A percentile compares a stretch with the other conserved stretches of the same genome.
Conservation (phyloP, 768 basidiomycete species). For the Calocybe cyanea region DNA sequence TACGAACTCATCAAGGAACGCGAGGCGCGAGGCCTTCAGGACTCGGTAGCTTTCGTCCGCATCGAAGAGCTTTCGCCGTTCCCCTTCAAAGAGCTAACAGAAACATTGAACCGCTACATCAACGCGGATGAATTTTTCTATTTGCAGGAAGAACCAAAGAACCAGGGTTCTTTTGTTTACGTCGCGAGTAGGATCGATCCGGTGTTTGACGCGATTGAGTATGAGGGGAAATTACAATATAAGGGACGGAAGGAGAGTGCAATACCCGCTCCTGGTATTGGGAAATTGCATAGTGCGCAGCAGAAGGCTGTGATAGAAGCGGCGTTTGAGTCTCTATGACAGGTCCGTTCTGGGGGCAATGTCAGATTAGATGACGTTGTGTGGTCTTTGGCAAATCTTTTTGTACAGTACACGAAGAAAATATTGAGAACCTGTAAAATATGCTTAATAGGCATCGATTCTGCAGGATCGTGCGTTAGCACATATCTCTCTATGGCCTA, state of each 20-base stretch:
- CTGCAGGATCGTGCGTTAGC: too few relatives aligned
- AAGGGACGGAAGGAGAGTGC: constrained; percentile 69
- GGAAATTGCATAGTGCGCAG: constrained; percentile 62
- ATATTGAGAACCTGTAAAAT: too few relatives aligned
- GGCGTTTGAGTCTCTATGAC: constrained; percentile 50
- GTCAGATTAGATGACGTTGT: too few relatives aligned
- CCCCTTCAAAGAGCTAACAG: constrained; percentile 58
- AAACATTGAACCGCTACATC: constrained; percentile 43
- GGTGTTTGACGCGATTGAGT: constrained; percentile 41
- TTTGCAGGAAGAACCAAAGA: constrained; percentile 86
- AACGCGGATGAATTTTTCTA: constrained; percentile 47
- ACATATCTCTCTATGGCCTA: too few relatives aligned
- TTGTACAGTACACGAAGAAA: too few relatives aligned
- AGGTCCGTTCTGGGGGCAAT: too few relatives aligned
- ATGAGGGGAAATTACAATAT: constrained; percentile 39
- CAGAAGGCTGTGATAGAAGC: constrained; percentile 57
- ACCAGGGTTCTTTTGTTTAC: constrained; percentile 80
- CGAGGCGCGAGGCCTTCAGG: constrained; percentile 40
- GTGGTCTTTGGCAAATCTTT: too few relatives aligned
- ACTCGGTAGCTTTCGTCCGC: constrained; percentile 65
- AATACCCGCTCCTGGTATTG: constrained; percentile 75
- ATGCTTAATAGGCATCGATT: too few relatives aligned
- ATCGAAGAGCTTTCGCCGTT: constrained; percentile 87
- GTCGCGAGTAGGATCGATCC: constrained; percentile 52
- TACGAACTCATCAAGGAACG: constrained; percentile 82